phyloP scores from a whole-genome alignment of 2,329 filamentous ascomycete genomes.

The Fusarium papillatum region DNA sequence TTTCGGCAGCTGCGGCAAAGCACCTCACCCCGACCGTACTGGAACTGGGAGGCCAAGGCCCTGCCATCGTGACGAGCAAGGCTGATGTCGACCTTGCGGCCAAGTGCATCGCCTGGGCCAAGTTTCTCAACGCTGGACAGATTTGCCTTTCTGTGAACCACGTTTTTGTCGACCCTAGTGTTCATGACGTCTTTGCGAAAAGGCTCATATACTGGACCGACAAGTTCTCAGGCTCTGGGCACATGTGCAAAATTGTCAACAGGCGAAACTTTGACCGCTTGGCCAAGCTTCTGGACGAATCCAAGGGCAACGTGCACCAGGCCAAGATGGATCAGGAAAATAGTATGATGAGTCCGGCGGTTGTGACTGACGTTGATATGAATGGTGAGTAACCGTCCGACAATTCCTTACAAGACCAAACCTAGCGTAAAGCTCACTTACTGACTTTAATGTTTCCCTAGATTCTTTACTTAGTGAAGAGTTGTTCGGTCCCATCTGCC shows the following conservation, averaged over 20 bases:
- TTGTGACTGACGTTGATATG: neutral
- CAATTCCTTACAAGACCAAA: neutral
- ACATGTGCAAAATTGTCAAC: slow-evolving; percentile 53
- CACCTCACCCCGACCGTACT: slow-evolving; percentile 59
- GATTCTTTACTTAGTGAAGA: slow-evolving; percentile 59
- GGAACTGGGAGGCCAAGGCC: slow-evolving; percentile 60
- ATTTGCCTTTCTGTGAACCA: slow-evolving; percentile 53
- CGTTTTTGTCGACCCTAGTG: slow-evolving; percentile 55
- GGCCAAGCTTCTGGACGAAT: slow-evolving; percentile 48
- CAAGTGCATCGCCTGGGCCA: slow-evolving; percentile 56
- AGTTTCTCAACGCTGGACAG: slow-evolving; percentile 56
- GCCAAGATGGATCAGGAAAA: neutral
- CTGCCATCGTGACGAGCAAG: slow-evolving; percentile 55
- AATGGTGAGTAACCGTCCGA: neutral
- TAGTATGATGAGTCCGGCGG: neutral
- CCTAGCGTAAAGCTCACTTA: too few species aligned
- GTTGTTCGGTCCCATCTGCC: slow-evolving; percentile 43
- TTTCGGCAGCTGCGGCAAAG: slow-evolving; percentile 57
- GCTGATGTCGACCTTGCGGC: slow-evolving; percentile 58
- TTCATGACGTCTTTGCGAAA: slow-evolving; percentile 51
- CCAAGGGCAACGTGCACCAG: neutral
- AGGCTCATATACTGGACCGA: slow-evolving; percentile 31
- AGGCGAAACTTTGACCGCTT: slow-evolving; percentile 57
- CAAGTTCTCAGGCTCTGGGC: neutral
- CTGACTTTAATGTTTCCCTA: slow-evolving; percentile 47